Evolutionary conservation across 768 basidiomycete species (phyloP).

Genomic region (Boletus sp.): DNA sequence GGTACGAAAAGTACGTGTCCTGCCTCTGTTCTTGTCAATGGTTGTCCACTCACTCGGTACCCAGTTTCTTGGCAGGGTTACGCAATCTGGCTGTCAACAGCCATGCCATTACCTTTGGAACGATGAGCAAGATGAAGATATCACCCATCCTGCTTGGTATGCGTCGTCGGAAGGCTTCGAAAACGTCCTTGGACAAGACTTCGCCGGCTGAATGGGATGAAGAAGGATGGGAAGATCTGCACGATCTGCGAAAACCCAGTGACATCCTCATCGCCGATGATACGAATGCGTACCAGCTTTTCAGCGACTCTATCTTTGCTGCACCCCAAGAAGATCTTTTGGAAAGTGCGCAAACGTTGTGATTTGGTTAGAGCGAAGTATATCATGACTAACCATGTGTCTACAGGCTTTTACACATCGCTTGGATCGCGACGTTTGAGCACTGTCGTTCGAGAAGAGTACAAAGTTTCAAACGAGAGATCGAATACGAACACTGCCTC

Average conservation of each 20-base stretch:
- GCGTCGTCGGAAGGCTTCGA: slow-evolving; percentile 48
- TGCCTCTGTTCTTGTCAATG: background rate
- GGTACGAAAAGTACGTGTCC: slow-evolving; percentile 57
- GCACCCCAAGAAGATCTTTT: slow-evolving; percentile 90
- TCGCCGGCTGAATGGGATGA: slow-evolving; percentile 42
- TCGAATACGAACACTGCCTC: slow-evolving; percentile 43
- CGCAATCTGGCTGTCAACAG: slow-evolving; percentile 82
- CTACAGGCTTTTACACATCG: slow-evolving; percentile 63
- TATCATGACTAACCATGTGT: background rate
- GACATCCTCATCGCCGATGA: slow-evolving; percentile 87
- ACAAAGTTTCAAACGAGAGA: slow-evolving; percentile 55
- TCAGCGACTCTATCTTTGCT: slow-evolving; percentile 69
- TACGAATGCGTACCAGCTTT: slow-evolving; percentile 72
- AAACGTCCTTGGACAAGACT: slow-evolving; percentile 20
- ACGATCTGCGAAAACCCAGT: slow-evolving; percentile 66
- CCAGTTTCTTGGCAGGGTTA: slow-evolving; percentile 79
- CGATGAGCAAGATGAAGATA: slow-evolving; percentile 59
- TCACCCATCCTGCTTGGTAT: slow-evolving; percentile 72
- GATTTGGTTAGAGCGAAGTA: background rate
- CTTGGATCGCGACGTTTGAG: slow-evolving; percentile 78
- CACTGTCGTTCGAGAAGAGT: slow-evolving; percentile 72
- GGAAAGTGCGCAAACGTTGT: slow-evolving; percentile 51
- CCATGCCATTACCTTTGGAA: slow-evolving; percentile 45
- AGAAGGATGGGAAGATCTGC: slow-evolving; percentile 69
- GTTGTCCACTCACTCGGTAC: background rate